Evolutionary conservation across 1,284 basidiomycete genomes (phyloP).

Genomic region (Cryptococcus amylolentus): DNA sequence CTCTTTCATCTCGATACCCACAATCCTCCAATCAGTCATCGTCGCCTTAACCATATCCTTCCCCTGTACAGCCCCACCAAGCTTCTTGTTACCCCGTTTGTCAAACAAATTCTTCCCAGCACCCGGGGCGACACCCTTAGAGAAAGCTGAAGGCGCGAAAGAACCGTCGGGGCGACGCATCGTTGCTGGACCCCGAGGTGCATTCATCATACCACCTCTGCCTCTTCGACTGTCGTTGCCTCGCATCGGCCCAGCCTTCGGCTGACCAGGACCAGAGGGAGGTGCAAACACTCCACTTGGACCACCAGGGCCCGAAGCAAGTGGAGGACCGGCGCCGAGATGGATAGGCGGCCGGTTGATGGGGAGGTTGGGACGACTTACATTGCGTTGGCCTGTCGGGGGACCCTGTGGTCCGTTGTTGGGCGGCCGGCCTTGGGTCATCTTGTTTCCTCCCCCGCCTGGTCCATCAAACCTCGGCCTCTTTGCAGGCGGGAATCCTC

Average conservation of each 20-base stretch:
- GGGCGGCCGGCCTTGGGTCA: slow-evolving; percentile 9
- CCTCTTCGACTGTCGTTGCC: slow-evolving; percentile 5
- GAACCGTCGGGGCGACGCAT: slow-evolving; percentile 12
- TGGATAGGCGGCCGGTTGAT: slow-evolving; percentile 29
- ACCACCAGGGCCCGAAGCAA: slow-evolving; percentile 7
- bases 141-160: neutral
- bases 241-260: slow-evolving; percentile 14
- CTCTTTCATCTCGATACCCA: slow-evolving; percentile 69
- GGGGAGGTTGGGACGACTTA: slow-evolving; percentile 12
- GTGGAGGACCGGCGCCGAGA: slow-evolving; percentile 32
- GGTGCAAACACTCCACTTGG: slow-evolving; percentile 4
- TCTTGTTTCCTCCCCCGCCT: slow-evolving; percentile 21
- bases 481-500: slow-evolving; percentile 56
- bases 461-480: slow-evolving; percentile 77
- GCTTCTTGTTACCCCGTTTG: slow-evolving; percentile 18
- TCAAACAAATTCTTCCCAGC: slow-evolving; percentile 1
- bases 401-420: neutral
- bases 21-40: slow-evolving; percentile 92
- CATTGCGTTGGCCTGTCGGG: slow-evolving; percentile 35
- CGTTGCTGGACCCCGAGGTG: slow-evolving; percentile 26
- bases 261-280: slow-evolving; percentile 43
- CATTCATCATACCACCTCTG: slow-evolving; percentile 20
- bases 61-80: slow-evolving; percentile 25
- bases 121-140: neutral
- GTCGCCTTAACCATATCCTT: slow-evolving; percentile 66